These are phyloP conservation scores for Aspergillus homomorphus DNA, from an alignment of 495 filamentous ascomycete species.

Conservation along the genomic window DNA sequence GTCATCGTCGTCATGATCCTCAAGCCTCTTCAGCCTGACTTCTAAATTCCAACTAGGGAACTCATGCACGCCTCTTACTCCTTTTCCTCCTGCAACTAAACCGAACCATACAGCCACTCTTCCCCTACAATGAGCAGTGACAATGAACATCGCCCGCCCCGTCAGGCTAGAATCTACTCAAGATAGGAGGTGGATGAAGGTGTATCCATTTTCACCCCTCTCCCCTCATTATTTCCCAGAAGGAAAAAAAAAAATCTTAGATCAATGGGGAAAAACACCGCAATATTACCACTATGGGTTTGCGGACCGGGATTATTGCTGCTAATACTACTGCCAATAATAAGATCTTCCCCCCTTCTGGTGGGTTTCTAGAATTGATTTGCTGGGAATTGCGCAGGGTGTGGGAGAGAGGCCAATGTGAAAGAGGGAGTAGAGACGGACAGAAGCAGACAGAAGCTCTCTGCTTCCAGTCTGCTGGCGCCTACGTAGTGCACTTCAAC, in stretches of 20 bases:
- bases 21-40: neutral
- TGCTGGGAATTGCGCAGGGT: neutral
- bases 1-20: neutral
- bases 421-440: slow-evolving; percentile 2
- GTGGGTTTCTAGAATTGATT: neutral
- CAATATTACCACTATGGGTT: neutral
- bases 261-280: neutral
- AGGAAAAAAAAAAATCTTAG: neutral
- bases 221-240: neutral
- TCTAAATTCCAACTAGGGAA: neutral
- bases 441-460: slow-evolving; percentile 1
- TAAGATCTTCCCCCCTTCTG: neutral
- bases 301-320: neutral
- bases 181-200: neutral
- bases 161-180: neutral
- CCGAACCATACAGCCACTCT: neutral
- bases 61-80: neutral
- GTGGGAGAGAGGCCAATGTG: neutral
- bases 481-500: neutral
- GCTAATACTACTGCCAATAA: neutral
- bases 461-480: neutral
- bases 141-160: neutral
- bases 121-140: neutral
- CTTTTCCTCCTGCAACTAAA: neutral
- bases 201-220: neutral